Base-by-base conservation (phyloP, 192 early-diverging fungal genomes). In the Backusella luteola region DNA sequence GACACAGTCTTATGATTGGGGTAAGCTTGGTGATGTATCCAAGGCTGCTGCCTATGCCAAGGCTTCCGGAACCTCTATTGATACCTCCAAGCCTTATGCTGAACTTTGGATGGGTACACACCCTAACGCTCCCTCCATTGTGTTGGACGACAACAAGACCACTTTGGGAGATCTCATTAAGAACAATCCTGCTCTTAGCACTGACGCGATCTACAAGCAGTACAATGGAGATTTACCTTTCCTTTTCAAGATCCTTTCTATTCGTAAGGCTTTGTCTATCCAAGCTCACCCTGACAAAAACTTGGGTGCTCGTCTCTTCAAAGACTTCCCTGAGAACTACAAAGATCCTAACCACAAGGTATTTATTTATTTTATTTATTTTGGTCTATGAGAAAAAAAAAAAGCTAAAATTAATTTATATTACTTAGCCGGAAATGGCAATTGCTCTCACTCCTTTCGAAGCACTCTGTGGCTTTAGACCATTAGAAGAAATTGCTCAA, bases 21-120 rank as follows among this genome's bases (percentile, higher is more conserved):
- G 98, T 42, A 96, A 96, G 82, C 74, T 94, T 41, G 98, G 97
- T 6, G 74, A 76, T 66, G 77, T 76, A 38, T 94, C 92, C 81
- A 94, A 93, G 80, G 98, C 96, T 11, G 95, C 95, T n/a, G 83
- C 91, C 81, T 94, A 94, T 71, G 95, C 94, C 1, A 75, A 84
- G 29, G 85, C 88, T 32, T 88, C 85, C 66, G 87, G 88, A 2
- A 75, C 81, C 11, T 19, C 71, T 19, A 76, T 93, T 73, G 92
- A 96, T 77, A 59, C 79, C 15, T 66, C 72, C 23, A 88, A 84
- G 75, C 93, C 96, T 15, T 99, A 99, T 86, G 93, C 98, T 1
- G 98, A 99, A 94, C 89, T 99, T 21, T 98, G 96, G 96, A 98
- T 99, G 97, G 96, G 96, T 29, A 99, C 98, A 9, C 98, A 99